A percentile compares a stretch with the other conserved stretches of the same genome.
These are phyloP conservation scores for Gossypium armourianum DNA, from an alignment of 441 rosid species.

Conservation along the genomic window DNA sequence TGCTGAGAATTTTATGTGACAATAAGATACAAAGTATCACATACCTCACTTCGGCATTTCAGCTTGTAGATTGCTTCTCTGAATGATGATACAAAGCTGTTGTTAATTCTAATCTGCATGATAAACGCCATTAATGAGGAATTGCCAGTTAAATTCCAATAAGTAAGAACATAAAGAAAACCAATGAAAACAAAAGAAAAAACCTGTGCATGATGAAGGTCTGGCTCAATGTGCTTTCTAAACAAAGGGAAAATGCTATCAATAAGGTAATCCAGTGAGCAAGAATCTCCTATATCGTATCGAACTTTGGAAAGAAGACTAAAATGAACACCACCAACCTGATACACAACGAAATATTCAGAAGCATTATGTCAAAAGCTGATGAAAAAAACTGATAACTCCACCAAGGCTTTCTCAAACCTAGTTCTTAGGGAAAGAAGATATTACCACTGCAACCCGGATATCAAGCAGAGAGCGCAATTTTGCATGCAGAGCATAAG, in stretches of 20 bases:
- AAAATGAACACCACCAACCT: conserved; percentile 99
- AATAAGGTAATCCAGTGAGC: conserved; percentile 85
- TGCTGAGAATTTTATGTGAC: neutral
- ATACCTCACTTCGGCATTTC: conserved; percentile 88
- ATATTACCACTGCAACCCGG: conserved; percentile 91
- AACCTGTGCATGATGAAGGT: conserved; percentile 99
- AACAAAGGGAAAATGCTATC: conserved; percentile 95
- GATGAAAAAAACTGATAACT: conserved; percentile 10
- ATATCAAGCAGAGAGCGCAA: conserved; percentile 92
- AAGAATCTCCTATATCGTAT: conserved; percentile 86
- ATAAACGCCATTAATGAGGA: conserved; percentile 23
- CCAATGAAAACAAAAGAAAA: neutral
- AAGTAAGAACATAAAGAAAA: conserved; percentile 17
- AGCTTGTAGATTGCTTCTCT: conserved; percentile 95
- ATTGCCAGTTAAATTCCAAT: conserved; percentile 20
- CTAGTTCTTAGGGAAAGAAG: conserved; percentile 8
- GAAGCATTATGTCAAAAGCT: conserved; percentile 14
- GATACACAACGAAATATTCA: conserved; percentile 20
- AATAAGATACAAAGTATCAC: conserved; percentile 23
- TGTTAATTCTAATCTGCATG: conserved; percentile 92
- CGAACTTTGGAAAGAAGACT: conserved; percentile 94
- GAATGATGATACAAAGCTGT: conserved; percentile 91
- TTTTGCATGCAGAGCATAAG: conserved; percentile 83
- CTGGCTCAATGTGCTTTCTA: conserved; percentile 94
- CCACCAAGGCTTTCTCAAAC: conserved; percentile 9